Percentiles rank a stretch among this genome's conserved stretches.
Conservation (phyloP, 768 basidiomycete genomes). For the Leccinum boreale region DNA sequence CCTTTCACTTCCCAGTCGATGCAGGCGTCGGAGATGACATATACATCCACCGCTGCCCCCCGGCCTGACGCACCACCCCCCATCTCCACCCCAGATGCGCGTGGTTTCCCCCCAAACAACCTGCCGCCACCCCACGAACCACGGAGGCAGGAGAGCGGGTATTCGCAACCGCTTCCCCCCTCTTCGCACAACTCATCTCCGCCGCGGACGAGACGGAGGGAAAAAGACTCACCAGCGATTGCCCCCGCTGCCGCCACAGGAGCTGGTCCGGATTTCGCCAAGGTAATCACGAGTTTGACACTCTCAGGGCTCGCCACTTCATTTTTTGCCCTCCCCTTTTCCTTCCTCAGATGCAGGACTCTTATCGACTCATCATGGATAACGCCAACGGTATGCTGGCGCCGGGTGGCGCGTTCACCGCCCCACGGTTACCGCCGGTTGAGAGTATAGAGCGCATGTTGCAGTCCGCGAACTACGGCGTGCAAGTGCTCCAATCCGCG, state of each 20-base stretch:
- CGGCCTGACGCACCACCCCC: constrained; percentile 17
- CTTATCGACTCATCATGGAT: constrained; percentile 43
- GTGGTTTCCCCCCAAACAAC: constrained; percentile 27
- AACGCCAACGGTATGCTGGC: constrained; percentile 30
- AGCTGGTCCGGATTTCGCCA: constrained; percentile 39
- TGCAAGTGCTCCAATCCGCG: constrained; percentile 31
- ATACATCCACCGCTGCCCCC: constrained; percentile 23
- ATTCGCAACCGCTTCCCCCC: constrained; percentile 24
- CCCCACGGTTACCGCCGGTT: constrained; percentile 22
- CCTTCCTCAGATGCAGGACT: constrained; percentile 38
- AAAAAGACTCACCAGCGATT: constrained; percentile 33
- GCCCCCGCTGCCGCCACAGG: constrained; percentile 23
- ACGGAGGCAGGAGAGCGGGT: constrained; percentile 33
- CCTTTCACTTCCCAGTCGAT: constrained; percentile 33
- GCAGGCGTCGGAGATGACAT: constrained; percentile 32
- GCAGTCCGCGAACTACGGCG: constrained; percentile 41
- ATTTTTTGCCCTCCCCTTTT: background rate
- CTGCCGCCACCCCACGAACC: constrained; percentile 30
- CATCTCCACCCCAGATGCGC: constrained; percentile 29
- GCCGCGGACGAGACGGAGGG: constrained; percentile 36
- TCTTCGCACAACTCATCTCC: constrained; percentile 28
- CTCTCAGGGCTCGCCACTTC: constrained; percentile 3
- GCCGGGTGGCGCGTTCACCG: constrained; percentile 17
- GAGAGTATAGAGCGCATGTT: constrained; percentile 43
- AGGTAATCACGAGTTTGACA: constrained; percentile 28